phyloP scores from a whole-genome alignment of 148 eudicot genomes.

The Persicaria maculosa region DNA sequence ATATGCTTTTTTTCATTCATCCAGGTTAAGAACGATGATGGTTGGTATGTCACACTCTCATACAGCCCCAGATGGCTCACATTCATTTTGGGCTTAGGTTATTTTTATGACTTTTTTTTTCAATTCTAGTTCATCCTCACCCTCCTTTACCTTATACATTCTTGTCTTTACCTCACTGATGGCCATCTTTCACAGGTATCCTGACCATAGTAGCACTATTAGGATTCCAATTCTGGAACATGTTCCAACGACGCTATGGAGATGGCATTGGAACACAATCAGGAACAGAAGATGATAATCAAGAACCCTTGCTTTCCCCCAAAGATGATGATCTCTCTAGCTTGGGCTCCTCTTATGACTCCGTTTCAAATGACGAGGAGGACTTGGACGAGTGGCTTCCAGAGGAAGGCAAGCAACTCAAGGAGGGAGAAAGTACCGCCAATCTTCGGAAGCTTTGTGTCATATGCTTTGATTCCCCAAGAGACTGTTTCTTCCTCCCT shows the following conservation, averaged over 20 bases:
- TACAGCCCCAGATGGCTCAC: conserved; percentile 51
- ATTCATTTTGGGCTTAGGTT: conserved; percentile 37
- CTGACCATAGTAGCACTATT: conserved; percentile 23
- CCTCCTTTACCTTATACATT: background rate
- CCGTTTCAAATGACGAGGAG: conserved; percentile 42
- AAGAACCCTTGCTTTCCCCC: conserved; percentile 39
- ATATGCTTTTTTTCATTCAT: conserved; percentile 7
- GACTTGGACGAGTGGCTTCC: conserved; percentile 26
- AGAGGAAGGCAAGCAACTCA: conserved; percentile 23
- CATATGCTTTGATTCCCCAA: conserved; percentile 48
- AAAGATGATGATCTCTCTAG: conserved; percentile 37
- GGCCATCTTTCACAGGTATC: conserved; percentile 25
- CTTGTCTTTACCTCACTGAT: background rate
- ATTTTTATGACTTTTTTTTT: background rate
- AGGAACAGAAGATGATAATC: conserved; percentile 11
- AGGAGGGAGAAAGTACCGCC: conserved; percentile 27
- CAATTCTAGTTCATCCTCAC: background rate
- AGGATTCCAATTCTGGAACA: conserved; percentile 25
- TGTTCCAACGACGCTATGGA: conserved; percentile 10
- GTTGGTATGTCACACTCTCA: conserved; percentile 37
- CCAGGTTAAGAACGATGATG: conserved; percentile 26
- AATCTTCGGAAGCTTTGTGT: conserved; percentile 31
- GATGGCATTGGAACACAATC: conserved; percentile 17
- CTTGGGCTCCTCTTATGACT: conserved; percentile 56
- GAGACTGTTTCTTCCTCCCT: conserved; percentile 57